Percentiles rank a stretch among this genome's conserved stretches.
Evolutionary conservation across 768 basidiomycete species (phyloP).

Genomic region (Tricholoma terreum): DNA sequence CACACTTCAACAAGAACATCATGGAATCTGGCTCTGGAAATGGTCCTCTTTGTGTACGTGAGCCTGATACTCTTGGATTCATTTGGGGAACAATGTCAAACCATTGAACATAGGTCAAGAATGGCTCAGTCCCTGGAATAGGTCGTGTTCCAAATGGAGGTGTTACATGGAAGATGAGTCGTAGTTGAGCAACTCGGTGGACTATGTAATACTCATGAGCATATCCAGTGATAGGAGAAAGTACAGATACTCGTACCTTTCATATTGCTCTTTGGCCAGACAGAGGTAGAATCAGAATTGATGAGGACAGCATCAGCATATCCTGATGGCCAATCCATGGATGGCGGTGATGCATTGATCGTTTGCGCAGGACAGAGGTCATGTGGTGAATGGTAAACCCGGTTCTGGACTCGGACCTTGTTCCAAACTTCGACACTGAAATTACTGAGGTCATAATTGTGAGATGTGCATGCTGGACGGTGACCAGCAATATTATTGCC

Average conservation of each 20-base stretch:
- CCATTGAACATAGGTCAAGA: conserved; percentile 1
- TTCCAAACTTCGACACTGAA: neutral
- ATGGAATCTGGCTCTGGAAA: conserved; percentile 1
- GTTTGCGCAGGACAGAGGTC: neutral
- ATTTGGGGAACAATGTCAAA: conserved; percentile 6
- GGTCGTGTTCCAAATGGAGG: neutral
- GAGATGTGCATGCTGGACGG: neutral
- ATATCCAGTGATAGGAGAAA: neutral
- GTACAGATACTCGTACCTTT: neutral
- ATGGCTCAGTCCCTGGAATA: neutral
- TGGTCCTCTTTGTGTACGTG: neutral
- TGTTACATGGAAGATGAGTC: neutral
- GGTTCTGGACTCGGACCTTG: neutral
- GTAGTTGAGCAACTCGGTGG: neutral
- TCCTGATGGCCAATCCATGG: neutral
- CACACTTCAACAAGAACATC: conserved; percentile 3
- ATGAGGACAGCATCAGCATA: neutral
- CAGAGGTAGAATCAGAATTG: neutral
- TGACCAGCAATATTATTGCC: neutral
- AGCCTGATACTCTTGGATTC: conserved; percentile 1
- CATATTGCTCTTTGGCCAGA: neutral
- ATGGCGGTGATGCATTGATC: neutral
- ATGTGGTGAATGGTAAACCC: neutral
- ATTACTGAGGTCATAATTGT: neutral
- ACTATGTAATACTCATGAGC: neutral